A percentile compares a stretch with the other conserved stretches of the same genome.
phyloP scores from a whole-genome alignment of 192 early-diverging fungal species.

The Irineochytrium annulatum region DNA sequence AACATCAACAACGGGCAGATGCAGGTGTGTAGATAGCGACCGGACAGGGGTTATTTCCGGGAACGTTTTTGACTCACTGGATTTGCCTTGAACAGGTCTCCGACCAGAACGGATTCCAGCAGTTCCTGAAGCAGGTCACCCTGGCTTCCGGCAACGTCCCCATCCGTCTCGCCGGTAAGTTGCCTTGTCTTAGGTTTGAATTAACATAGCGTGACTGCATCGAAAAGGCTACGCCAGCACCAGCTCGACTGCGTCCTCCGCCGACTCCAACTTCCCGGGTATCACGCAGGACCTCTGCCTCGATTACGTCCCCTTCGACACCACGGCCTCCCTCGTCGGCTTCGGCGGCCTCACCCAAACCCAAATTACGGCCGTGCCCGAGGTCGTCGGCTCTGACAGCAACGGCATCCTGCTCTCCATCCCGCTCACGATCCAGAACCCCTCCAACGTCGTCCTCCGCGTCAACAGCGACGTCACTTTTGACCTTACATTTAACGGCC shows the following conservation, averaged over 20 bases:
- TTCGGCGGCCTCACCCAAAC: neutral
- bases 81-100: neutral
- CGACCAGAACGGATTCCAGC: neutral
- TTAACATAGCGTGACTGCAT: too few relatives aligned
- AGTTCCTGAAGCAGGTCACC: neutral
- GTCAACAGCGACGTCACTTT: conserved; percentile 1
- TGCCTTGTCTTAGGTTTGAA: too few relatives aligned
- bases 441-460: neutral
- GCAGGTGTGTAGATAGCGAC: too few relatives aligned
- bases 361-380: neutral
- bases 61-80: too few relatives aligned
- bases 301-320: neutral
- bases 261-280: neutral
- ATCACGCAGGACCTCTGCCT: neutral
- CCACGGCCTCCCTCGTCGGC: neutral
- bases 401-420: neutral
- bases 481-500: neutral
- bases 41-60: too few relatives aligned
- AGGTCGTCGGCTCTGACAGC: neutral
- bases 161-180: neutral
- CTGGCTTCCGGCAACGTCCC: neutral
- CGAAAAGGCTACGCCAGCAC: neutral
- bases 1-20: too few relatives aligned
- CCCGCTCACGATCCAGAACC: neutral
- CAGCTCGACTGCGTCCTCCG: neutral